Conservation (phyloP, 805 yeast species). For the Kuraishia cidri region DNA sequence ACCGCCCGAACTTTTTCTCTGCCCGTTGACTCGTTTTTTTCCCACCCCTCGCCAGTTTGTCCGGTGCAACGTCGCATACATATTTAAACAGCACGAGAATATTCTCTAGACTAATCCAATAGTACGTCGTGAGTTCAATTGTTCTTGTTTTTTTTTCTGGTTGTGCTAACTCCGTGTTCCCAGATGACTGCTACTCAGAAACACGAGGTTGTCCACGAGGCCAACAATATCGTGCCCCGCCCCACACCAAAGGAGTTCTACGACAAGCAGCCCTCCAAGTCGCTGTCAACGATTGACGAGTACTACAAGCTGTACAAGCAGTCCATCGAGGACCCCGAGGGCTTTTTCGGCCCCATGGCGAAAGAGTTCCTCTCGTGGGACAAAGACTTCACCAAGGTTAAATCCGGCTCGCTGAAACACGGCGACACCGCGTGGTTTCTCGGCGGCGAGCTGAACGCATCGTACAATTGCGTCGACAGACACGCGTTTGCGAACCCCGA, state of each 20-base stretch:
- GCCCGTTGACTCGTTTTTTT: too few species aligned
- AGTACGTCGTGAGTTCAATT: too few species aligned
- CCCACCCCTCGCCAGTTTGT: too few species aligned
- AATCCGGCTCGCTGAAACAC: constrained; percentile 52
- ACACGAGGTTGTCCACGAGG: constrained; percentile 52
- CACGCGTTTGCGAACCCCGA: constrained; percentile 86
- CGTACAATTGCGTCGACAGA: constrained; percentile 91
- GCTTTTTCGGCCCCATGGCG: constrained; percentile 75
- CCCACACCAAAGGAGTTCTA: constrained; percentile 47
- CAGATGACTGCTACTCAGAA: background rate
- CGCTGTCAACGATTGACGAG: constrained; percentile 54
- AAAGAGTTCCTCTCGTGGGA: constrained; percentile 72
- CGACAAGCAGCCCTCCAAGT: constrained; percentile 49
- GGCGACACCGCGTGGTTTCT: constrained; percentile 92
- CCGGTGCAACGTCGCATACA: too few species aligned
- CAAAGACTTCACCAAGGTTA: constrained; percentile 59
- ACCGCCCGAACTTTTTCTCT: too few species aligned
- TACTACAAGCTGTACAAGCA: constrained; percentile 62
- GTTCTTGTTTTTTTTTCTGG: too few species aligned
- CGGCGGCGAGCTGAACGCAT: constrained; percentile 88
- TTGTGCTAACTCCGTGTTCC: too few species aligned
- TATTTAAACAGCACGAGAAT: too few species aligned
- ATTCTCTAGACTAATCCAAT: too few species aligned
- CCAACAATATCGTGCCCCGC: constrained; percentile 38
- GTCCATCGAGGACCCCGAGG: constrained; percentile 76